phyloP scores from a whole-genome alignment of 495 filamentous ascomycete species.

The Annulohypoxylon nitens region DNA sequence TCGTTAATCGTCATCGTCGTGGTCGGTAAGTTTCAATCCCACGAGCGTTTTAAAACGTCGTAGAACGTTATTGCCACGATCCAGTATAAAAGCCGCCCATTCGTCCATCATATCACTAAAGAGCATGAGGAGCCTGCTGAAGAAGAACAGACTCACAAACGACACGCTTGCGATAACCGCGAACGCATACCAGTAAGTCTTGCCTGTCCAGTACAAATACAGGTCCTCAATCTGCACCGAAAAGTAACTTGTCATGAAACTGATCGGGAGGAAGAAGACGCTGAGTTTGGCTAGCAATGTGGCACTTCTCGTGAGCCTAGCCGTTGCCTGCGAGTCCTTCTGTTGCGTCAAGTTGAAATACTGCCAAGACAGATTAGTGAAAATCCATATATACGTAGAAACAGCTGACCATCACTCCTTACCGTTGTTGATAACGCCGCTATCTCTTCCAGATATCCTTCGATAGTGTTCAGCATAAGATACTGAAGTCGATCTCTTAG shows the following conservation, averaged over 20 bases:
- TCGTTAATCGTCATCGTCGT: constrained; percentile 37
- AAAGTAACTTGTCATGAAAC: constrained; percentile 88
- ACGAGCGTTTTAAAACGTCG: constrained; percentile 11
- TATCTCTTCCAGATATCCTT: constrained; percentile 83
- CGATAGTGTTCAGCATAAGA: constrained; percentile 84
- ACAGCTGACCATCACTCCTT: constrained; percentile 16
- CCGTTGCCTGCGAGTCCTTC: constrained; percentile 83
- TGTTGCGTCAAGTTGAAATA: constrained; percentile 91
- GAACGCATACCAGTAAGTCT: constrained; percentile 80
- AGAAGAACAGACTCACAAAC: constrained; percentile 69
- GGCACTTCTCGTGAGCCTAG: constrained; percentile 81
- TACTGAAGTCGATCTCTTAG: constrained; percentile 80
- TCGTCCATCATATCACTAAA: constrained; percentile 64
- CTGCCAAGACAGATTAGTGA: constrained; percentile 57
- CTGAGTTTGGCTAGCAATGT: constrained; percentile 86
- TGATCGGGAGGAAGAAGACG: constrained; percentile 87
- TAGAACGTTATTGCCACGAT: constrained; percentile 28
- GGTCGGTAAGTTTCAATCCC: constrained; percentile 24
- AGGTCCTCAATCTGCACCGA: constrained; percentile 75
- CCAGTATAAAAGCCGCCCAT: constrained; percentile 41
- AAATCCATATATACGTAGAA: background rate
- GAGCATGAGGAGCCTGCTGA: constrained; percentile 61
- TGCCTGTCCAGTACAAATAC: constrained; percentile 67
- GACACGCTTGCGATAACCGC: constrained; percentile 75
- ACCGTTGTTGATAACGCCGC: constrained; percentile 78